These are phyloP conservation scores for Boeremia exigua DNA, from an alignment of 2,329 filamentous ascomycete genomes.

Conservation along the genomic window DNA sequence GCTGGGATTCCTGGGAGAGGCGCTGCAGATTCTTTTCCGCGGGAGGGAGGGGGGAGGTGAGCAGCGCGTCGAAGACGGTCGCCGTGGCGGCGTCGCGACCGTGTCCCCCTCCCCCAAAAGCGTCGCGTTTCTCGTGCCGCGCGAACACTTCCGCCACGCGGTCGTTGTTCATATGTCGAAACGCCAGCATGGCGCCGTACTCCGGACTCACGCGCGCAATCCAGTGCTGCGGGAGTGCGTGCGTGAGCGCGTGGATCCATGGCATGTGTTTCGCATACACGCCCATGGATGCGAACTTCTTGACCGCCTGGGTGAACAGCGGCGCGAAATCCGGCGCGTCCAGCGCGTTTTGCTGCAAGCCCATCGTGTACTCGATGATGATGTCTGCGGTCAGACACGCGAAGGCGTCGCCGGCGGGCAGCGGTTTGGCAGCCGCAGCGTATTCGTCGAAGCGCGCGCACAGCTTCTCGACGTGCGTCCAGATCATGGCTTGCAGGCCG, in stretches of 20 bases:
- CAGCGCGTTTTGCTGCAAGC: not conserved
- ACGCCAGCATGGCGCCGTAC: not conserved
- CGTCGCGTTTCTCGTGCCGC: not conserved
- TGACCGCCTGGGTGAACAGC: slow-evolving; percentile 1
- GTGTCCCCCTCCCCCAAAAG: not conserved
- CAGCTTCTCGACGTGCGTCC: slow-evolving; percentile 5
- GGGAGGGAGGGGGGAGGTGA: not conserved
- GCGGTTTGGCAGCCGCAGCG: not conserved
- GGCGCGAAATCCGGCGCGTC: not conserved
- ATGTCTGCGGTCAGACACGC: slow-evolving; percentile 6
- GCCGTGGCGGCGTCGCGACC: not conserved
- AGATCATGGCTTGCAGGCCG: slow-evolving; percentile 2
- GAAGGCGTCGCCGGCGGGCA: not conserved
- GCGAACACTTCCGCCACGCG: not conserved
- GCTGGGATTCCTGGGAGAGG: not conserved
- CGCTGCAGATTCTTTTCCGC: not conserved
- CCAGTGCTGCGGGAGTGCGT: not conserved
- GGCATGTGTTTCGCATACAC: not conserved
- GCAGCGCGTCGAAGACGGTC: slow-evolving; percentile 5
- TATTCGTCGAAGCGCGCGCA: not conserved
- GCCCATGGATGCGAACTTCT: not conserved
- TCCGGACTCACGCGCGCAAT: not conserved
- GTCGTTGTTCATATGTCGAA: not conserved
- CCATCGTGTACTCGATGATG: slow-evolving; percentile 8
- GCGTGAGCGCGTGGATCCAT: not conserved